These are phyloP conservation scores for Phaeosphaeriaceae sp. DNA, from an alignment of 2,329 filamentous ascomycete genomes.

Conservation along the genomic window DNA sequence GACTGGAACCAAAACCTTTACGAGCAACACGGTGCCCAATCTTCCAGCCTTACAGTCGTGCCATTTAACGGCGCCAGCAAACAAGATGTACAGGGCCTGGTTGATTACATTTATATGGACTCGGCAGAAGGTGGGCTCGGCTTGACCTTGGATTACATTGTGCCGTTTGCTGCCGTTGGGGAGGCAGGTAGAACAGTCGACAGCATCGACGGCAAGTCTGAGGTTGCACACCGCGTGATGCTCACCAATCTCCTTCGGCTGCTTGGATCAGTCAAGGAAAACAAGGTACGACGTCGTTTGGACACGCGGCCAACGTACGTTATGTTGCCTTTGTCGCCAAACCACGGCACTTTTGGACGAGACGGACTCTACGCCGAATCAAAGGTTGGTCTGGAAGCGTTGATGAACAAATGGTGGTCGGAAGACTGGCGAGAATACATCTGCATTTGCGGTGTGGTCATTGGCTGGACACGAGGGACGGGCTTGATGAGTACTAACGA, in stretches of 20 bases:
- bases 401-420: constrained; percentile 47
- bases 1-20: constrained; percentile 48
- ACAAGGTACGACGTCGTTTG: constrained; percentile 28
- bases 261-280: constrained; percentile 77
- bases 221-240: constrained; percentile 97
- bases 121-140: constrained; percentile 53
- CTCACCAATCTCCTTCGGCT: constrained; percentile 91
- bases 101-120: constrained; percentile 48
- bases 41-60: constrained; percentile 46
- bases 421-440: constrained; percentile 54
- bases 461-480: constrained; percentile 56
- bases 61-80: constrained; percentile 59
- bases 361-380: constrained; percentile 56
- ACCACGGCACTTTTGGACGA: constrained; percentile 52
- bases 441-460: constrained; percentile 50
- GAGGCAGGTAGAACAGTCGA: constrained; percentile 70
- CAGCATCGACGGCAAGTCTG: constrained; percentile 51
- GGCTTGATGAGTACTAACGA: constrained; percentile 54
- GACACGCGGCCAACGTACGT: constrained; percentile 53
- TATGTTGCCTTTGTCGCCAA: constrained; percentile 53
- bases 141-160: constrained; percentile 70
- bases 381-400: constrained; percentile 49
- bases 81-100: constrained; percentile 47
- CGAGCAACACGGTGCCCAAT: constrained; percentile 36
- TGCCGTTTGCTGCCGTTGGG: constrained; percentile 53